Evolutionary conservation across 2,329 filamentous ascomycete species (phyloP).

Genomic region (Botrytis fragariae): DNA sequence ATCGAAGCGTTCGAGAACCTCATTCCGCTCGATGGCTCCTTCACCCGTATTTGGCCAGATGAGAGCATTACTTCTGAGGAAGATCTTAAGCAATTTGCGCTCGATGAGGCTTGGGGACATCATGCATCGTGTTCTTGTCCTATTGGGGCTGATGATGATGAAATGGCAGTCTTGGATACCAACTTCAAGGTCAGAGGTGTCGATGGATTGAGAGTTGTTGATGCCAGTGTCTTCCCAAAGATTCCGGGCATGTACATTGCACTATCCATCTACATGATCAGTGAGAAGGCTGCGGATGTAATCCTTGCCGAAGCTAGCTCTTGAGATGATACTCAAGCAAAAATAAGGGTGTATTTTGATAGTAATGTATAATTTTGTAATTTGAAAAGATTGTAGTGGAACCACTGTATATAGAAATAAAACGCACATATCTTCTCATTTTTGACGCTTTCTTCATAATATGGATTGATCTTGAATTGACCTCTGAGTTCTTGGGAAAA

Average conservation of each 20-base stretch:
- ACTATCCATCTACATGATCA: constrained; percentile 53
- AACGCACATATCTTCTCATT: not conserved
- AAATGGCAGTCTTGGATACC: constrained; percentile 45
- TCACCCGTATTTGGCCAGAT: constrained; percentile 45
- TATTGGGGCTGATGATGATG: constrained; percentile 49
- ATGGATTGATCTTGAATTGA: not conserved
- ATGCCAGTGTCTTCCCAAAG: constrained; percentile 55
- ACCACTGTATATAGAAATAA: not conserved
- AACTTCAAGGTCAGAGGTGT: constrained; percentile 39
- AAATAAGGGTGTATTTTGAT: not conserved
- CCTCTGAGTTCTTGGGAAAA: not conserved
- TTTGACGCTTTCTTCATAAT: not conserved
- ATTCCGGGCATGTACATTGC: constrained; percentile 52
- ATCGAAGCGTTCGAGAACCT: constrained; percentile 41
- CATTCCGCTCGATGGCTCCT: constrained; percentile 42
- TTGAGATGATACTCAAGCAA: not conserved
- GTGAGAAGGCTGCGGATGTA: constrained; percentile 53
- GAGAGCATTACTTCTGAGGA: constrained; percentile 36
- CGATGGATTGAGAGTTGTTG: constrained; percentile 52
- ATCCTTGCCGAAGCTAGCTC: constrained; percentile 16
- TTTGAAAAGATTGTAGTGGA: not conserved
- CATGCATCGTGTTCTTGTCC: constrained; percentile 54
- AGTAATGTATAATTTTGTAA: constrained; percentile 1
- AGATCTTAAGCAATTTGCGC: constrained; percentile 48
- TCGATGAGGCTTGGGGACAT: constrained; percentile 54